A percentile compares a stretch with the other conserved stretches of the same genome.
Evolutionary conservation across 208 protist species (phyloP).

Genomic region (Wallacemonas collosoma): DNA sequence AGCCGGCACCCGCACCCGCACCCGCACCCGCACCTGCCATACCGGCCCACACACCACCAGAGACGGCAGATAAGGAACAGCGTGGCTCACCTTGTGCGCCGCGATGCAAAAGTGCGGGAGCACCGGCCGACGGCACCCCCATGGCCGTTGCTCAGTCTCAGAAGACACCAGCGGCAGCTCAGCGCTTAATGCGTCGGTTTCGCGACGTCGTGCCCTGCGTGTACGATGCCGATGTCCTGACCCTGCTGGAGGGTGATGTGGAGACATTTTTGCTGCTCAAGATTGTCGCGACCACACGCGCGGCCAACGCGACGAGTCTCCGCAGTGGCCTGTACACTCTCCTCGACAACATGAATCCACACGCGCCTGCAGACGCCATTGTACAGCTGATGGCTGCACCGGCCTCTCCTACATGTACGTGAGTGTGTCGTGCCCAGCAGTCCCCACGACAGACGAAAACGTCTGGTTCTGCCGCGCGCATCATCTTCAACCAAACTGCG

Average conservation of each 20-base stretch:
- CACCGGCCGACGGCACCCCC: conserved; percentile 9
- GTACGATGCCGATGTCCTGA: conserved; percentile 15
- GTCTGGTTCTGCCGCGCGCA: no score
- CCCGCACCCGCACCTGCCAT: no score
- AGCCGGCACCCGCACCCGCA: not conserved
- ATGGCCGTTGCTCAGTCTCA: conserved; percentile 14
- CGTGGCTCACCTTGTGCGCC: conserved; percentile 7
- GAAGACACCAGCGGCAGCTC: not conserved
- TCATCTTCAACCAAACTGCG: no score
- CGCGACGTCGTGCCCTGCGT: conserved; percentile 6
- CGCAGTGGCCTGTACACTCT: conserved; percentile 27
- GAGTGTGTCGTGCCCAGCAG: not conserved
- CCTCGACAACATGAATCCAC: not conserved
- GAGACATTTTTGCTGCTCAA: conserved; percentile 39
- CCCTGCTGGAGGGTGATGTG: conserved; percentile 22
- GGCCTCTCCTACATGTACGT: not conserved
- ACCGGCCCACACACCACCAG: no score
- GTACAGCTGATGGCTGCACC: not conserved
- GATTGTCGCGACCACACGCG: conserved; percentile 30
- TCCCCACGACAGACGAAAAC: no score
- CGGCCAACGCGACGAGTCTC: conserved; percentile 14
- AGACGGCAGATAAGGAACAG: not conserved
- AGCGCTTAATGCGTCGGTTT: conserved; percentile 20
- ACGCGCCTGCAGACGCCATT: not conserved
- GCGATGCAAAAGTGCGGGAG: not conserved